Evolutionary conservation across 2,329 filamentous ascomycete species (phyloP), one percentile per base, ranked within the genome.

Genomic region (Apiospora malaysiana): DNA sequence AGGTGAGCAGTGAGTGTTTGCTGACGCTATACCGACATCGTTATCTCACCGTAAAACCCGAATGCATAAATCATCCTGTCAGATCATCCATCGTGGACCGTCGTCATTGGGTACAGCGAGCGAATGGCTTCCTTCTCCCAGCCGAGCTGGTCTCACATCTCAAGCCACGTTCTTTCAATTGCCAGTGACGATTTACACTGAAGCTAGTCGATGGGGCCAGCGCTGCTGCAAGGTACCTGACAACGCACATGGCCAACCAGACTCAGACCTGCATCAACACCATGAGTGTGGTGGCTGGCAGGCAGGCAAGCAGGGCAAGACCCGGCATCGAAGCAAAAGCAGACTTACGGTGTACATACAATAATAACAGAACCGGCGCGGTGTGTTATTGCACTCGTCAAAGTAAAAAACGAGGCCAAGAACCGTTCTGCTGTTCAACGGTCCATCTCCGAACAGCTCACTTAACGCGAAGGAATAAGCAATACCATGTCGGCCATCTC

Each of bases 151-250:
- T 63, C 56, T 63, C 56, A 63, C 27, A 9, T 59, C 27, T 32
- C 51, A 59, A 59, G 51, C 51, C 51, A 59, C 27, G 14, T 59
- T 21, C 49, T 6, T 9, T 56, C 49, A 16, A 16, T n/a, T 49
- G 47, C 8, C 45, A 46, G 45, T 21, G 7, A 21, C n/a, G 8
- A 51, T 51, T 27, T 51, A 23, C 46, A 47, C 46, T 25, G 49
- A 27, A 25, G 49, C 23, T 27, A 32, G 25, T 16, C 37, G 27
- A 59, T 59, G 51, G 51, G 51, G 51, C 8, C 51, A 45, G 56
- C 56, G 56, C 56, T 40, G 56, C 56, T 63, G 56, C 56, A 63
- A 63, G 56, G 56, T 63, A 63, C 56, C 21, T 63, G 56, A 63
- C 56, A 63, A 63, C 56, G 37, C 45, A 47, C 56, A 63, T 63